Evolutionary conservation across 1,284 basidiomycete species (phyloP), one percentile per base, ranked within the genome.

Genomic region (Papiliotrema laurentii): DNA sequence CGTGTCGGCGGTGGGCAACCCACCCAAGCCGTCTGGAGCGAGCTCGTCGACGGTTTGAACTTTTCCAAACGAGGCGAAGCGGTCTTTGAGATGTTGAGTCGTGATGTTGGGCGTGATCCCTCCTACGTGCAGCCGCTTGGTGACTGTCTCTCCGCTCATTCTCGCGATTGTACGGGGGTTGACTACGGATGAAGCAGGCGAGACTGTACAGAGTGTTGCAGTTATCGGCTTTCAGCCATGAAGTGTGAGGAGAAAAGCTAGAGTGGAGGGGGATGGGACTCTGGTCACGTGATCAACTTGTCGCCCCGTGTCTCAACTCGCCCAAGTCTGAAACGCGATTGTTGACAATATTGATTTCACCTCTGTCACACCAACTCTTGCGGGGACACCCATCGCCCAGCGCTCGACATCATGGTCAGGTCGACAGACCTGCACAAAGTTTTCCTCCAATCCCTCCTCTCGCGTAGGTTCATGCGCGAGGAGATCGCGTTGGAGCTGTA

Each of bases 101-200:
- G 69, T 71, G 18, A 74, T 72, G 18, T 52, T 49, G 2, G 69
- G 66, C 16, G 66, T 72, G 16, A 74, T 52, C n/a, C 72, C 72
- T 21, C 61, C 64, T 18, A 74, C 56, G 51, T 74, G 71, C 7
- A 74, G 58, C 35, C 72, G 57, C 45, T 67, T 69, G 2, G 60
- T 62, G 30, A 69, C 45, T 4, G 50, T 50, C 5, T 54, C 59
- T 43, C 42, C 44, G 22, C 54, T 45, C 44, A 24, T 27, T 25
- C 43, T 22, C 13, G 37, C 22, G 37, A 25, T 39, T 13, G n/a
- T 13, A 25, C 14, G n/a, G 24, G 37, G 14, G 4, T 22, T n/a
- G 22, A 22, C n/a, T 25, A 4, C 22, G 30, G 14, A 35, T 25
- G 37, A 39, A 10, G 9, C 37, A 19, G 5, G 34, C n/a, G n/a